A percentile compares a stretch with the other conserved stretches of the same genome.
Evolutionary conservation across 1,139 yeast genomes (phyloP).

Genomic region (Nakaseomyces sp.): DNA sequence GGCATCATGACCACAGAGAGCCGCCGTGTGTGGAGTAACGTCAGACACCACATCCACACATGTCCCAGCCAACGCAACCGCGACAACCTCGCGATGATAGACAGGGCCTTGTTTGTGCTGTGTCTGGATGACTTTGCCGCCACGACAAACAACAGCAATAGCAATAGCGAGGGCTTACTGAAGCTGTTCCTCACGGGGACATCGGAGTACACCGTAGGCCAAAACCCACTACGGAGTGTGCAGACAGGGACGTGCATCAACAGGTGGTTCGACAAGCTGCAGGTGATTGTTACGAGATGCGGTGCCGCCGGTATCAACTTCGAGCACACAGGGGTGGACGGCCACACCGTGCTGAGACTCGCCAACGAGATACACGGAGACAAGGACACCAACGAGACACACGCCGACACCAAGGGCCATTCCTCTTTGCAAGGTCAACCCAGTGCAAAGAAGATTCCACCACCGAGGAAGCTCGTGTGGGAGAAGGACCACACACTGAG

Average conservation of each 20-base stretch:
- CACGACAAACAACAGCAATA: conserved; percentile 47
- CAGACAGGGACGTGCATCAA: conserved; percentile 93
- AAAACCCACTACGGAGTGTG: not conserved
- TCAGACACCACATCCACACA: conserved; percentile 43
- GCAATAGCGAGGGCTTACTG: conserved; percentile 44
- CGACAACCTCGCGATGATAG: conserved; percentile 63
- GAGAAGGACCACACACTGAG: conserved; percentile 68
- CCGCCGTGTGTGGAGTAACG: conserved; percentile 69
- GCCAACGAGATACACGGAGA: conserved; percentile 89
- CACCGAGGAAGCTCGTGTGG: conserved; percentile 91
- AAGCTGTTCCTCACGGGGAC: conserved; percentile 80
- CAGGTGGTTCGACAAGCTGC: conserved; percentile 91
- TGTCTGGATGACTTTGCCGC: conserved; percentile 72
- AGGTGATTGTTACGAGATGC: conserved; percentile 76
- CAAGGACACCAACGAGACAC: too few relatives aligned
- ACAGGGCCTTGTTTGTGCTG: conserved; percentile 66
- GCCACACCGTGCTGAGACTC: conserved; percentile 83
- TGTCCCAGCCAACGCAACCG: conserved; percentile 40
- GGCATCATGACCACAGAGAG: conserved; percentile 84
- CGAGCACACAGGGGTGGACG: conserved; percentile 94
- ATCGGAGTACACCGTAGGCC: too few relatives aligned
- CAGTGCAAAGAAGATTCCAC: too few relatives aligned
- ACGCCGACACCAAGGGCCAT: too few relatives aligned
- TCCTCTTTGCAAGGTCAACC: too few relatives aligned
- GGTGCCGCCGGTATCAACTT: conserved; percentile 92